Evolutionary conservation across 2,329 filamentous ascomycete genomes (phyloP), one percentile per base, ranked within the genome.

Genomic region (Diplodia sapinea): DNA sequence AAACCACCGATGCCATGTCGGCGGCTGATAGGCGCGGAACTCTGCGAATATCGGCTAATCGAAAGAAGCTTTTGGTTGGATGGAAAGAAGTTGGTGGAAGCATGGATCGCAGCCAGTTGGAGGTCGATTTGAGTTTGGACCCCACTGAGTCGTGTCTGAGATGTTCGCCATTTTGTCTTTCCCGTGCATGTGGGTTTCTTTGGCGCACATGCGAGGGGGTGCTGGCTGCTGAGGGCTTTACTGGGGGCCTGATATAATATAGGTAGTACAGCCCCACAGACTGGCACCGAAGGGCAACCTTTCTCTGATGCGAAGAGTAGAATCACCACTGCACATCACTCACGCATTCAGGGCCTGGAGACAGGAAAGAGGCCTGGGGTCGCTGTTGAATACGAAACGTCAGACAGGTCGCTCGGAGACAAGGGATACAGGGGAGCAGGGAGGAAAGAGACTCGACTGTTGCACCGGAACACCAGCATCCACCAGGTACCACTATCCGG

Each of bases 161-260:
- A 9, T 33, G 40, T 38, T 23, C 36, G 2, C 20, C 50, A 9
- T 31, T 43, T 36, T 36, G 17, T 20, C 43, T 20, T n/a, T 47
- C 13, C 8, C 17, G n/a, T 47, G 43, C 43, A 47, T 12, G 40
- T 12, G 29, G 17, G 59, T 9, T 8, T 38, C 40, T 50, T 63
- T 33, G n/a, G 43, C 5, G 17, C 38, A 11, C n/a, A 26, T 33
- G 29, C 57, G 29, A 29, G 43, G 50, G 59, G 29, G 29, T n/a
- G 31, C 59, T n/a, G n/a, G 36, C 59, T 49, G 26, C 20, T 47
- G 57, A 17, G 57, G 23, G 23, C 55, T 43, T 38, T 9, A 40
- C 17, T 43, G n/a, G 54, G 38, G 17, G 43, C 43, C 43, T n/a
- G 36, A 59, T 61, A 61, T 50, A 31, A 49, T 38, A 38, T 38